These are phyloP conservation scores for Umbellularia californica DNA, from an alignment of 164 flowering plant genomes.

Conservation along the genomic window DNA sequence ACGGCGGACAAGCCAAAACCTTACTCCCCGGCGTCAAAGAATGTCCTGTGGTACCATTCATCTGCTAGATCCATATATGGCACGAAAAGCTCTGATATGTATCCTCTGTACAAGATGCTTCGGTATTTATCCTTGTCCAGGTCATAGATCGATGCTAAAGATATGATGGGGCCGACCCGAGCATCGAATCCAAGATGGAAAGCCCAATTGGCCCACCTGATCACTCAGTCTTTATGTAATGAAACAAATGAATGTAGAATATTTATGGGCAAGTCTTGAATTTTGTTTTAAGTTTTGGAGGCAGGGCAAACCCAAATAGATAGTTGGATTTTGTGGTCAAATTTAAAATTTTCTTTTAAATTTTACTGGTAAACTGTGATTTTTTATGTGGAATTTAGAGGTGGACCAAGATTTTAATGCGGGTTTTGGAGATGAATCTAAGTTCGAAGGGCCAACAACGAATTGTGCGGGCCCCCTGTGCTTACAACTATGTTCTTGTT, in stretches of 20 bases:
- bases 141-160: constrained; percentile 44
- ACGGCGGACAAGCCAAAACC: constrained; percentile 43
- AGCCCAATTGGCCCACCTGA: constrained; percentile 54
- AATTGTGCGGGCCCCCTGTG: no score
- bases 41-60: constrained; percentile 45
- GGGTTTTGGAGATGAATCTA: no score
- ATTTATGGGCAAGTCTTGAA: no score
- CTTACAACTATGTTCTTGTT: no score
- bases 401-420: no score
- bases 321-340: no score
- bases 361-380: accelerated
- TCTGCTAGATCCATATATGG: constrained; percentile 53
- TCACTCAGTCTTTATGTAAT: neutral
- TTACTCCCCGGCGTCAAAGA: constrained; percentile 47
- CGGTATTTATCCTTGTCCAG: no score
- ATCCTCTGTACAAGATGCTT: constrained; percentile 39
- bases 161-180: constrained; percentile 45
- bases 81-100: constrained; percentile 47
- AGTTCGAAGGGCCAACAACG: no score
- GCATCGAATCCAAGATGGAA: constrained; percentile 43
- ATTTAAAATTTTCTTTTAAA: no score
- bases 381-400: no score
- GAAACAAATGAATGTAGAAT: neutral
- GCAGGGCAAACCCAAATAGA: no score
- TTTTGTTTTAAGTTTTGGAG: no score